Evolutionary conservation across 768 basidiomycete species (phyloP).

Genomic region (Kwoniella botswanensis): DNA sequence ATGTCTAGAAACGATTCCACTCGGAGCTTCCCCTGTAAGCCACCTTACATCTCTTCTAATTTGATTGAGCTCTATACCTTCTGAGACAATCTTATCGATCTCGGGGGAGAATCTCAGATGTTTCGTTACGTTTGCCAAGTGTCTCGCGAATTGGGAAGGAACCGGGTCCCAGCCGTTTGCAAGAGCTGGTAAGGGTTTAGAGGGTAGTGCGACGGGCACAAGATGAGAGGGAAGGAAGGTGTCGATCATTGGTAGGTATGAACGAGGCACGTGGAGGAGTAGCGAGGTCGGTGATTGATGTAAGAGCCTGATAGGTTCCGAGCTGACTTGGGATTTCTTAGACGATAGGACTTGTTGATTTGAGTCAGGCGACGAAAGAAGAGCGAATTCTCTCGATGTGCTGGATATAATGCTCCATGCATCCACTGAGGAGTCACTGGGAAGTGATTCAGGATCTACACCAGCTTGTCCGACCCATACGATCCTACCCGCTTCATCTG

Average conservation of each 20-base stretch:
- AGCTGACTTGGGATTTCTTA: neutral
- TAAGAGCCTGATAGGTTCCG: constrained; percentile 25
- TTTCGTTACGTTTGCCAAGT: constrained; percentile 67
- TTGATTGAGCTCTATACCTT: constrained; percentile 67
- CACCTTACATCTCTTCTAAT: constrained; percentile 76
- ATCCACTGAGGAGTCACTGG: constrained; percentile 8
- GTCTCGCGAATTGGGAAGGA: constrained; percentile 64
- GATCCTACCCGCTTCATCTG: constrained; percentile 25
- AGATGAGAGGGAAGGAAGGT: constrained; percentile 73
- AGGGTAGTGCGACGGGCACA: constrained; percentile 71
- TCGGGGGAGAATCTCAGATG: constrained; percentile 71
- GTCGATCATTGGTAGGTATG: constrained; percentile 61
- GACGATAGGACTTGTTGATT: constrained; percentile 10
- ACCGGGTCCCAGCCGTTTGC: constrained; percentile 62
- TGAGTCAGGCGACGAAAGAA: neutral
- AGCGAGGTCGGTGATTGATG: constrained; percentile 41
- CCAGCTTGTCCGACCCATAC: constrained; percentile 60
- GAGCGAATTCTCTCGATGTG: constrained; percentile 4
- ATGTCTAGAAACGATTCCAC: constrained; percentile 77
- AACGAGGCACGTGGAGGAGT: constrained; percentile 47
- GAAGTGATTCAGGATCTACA: constrained; percentile 37
- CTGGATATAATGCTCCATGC: constrained; percentile 19
- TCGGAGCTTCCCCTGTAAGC: constrained; percentile 80
- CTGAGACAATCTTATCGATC: constrained; percentile 71
- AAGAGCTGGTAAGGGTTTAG: constrained; percentile 55